phyloP scores from a whole-genome alignment of 2,329 filamentous ascomycete species.

The Ophiostoma piceae region DNA sequence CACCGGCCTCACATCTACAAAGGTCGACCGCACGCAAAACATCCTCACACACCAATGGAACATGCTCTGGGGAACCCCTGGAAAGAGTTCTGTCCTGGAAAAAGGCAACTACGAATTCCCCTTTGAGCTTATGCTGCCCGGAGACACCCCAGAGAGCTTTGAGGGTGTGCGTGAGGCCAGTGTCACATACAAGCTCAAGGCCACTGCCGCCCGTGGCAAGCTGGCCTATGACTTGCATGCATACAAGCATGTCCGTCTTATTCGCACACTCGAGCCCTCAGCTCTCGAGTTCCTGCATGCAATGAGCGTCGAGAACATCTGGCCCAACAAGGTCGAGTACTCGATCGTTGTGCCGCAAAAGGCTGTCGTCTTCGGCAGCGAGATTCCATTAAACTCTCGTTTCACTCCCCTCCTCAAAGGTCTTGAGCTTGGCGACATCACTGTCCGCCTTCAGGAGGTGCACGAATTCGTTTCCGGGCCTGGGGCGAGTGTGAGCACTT shows the following conservation, averaged over 20 bases:
- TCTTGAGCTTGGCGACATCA: conserved; percentile 75
- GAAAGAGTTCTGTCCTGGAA: conserved; percentile 54
- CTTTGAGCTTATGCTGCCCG: conserved; percentile 69
- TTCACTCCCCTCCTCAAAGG: conserved; percentile 87
- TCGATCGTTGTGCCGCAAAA: conserved; percentile 90
- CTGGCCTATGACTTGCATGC: conserved; percentile 80
- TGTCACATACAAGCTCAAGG: conserved; percentile 86
- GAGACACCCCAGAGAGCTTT: conserved; percentile 74
- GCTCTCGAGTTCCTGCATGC: conserved; percentile 76
- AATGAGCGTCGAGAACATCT: conserved; percentile 95
- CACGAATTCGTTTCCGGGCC: conserved; percentile 47
- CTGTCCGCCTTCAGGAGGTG: conserved; percentile 72
- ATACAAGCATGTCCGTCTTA: conserved; percentile 71
- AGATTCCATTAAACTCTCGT: conserved; percentile 75
- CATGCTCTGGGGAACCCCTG: conserved; percentile 56
- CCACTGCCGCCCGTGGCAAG: conserved; percentile 79
- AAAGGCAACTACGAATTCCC: conserved; percentile 81
- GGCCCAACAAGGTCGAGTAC: conserved; percentile 97
- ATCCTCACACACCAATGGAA: conserved; percentile 67
- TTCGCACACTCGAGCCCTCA: conserved; percentile 69
- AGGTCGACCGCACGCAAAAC: conserved; percentile 52
- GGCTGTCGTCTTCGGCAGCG: conserved; percentile 89
- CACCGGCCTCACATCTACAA: conserved; percentile 54
- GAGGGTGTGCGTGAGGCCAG: conserved; percentile 83
- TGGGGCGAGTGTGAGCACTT: conserved; percentile 47